These are phyloP conservation scores for Cardamine resedifolia DNA, from an alignment of 345 rosid species.

Conservation along the genomic window DNA sequence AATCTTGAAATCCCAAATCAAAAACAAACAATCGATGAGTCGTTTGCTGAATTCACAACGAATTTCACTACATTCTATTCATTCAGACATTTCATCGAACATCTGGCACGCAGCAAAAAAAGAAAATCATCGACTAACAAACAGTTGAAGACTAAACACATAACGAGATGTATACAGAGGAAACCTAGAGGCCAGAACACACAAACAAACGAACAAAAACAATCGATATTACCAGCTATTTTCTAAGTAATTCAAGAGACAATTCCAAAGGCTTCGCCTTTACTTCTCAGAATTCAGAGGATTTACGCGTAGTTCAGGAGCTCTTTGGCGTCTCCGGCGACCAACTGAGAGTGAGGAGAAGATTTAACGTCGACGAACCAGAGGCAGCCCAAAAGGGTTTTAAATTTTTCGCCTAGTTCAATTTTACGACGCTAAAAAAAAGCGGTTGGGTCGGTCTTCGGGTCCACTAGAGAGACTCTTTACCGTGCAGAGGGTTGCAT, in stretches of 20 bases:
- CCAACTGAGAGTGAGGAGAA: background rate
- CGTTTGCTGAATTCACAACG: background rate
- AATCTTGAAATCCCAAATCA: conserved; percentile 15
- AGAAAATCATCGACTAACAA: background rate
- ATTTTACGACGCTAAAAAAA: background rate
- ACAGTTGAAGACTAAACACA: background rate
- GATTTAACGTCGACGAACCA: background rate
- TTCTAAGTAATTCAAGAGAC: background rate
- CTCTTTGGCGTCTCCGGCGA: background rate
- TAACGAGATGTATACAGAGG: background rate
- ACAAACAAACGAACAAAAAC: background rate
- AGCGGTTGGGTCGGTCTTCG: background rate
- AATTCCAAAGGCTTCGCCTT: background rate
- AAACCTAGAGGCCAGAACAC: background rate
- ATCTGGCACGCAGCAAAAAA: conserved; percentile 11
- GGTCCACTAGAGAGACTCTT: conserved; percentile 6
- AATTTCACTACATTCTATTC: background rate
- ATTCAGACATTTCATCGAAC: conserved; percentile 40
- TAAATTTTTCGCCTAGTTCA: background rate
- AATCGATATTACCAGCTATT: background rate
- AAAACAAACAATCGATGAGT: background rate
- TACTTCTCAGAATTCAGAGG: background rate
- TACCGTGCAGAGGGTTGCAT: background rate
- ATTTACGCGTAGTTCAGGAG: background rate
- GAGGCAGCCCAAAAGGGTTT: background rate